Percentiles rank a stretch among this genome's conserved stretches.
These are phyloP conservation scores for Exsudoporus frostii DNA, from an alignment of 768 basidiomycete genomes.

Conservation along the genomic window DNA sequence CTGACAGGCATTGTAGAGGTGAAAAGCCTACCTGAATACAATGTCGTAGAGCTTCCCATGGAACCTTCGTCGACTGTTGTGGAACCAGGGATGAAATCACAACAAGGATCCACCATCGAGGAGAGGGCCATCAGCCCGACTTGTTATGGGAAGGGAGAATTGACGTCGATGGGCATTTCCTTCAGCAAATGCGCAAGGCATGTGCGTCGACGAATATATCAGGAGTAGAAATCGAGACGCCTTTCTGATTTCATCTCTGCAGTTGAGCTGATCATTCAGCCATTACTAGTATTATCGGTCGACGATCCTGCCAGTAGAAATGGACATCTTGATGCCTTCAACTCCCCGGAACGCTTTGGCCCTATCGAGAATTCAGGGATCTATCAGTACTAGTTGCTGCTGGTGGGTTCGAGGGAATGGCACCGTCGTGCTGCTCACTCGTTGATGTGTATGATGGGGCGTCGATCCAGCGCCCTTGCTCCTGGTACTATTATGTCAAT, in stretches of 20 bases:
- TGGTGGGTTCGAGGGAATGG: too few species aligned
- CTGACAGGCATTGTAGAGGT: not conserved
- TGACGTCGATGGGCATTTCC: not conserved
- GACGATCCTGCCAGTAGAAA: not conserved
- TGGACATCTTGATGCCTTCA: too few species aligned
- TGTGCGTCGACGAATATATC: not conserved
- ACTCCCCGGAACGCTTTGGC: too few species aligned
- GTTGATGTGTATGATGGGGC: too few species aligned
- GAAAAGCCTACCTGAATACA: not conserved
- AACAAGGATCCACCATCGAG: not conserved
- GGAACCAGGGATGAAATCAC: not conserved
- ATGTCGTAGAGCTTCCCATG: not conserved
- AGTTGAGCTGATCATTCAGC: not conserved
- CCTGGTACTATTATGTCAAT: too few species aligned
- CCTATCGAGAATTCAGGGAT: too few species aligned
- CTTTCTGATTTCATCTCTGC: not conserved
- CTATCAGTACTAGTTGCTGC: too few species aligned
- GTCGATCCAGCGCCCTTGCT: too few species aligned
- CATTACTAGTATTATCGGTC: not conserved
- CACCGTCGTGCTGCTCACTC: too few species aligned
- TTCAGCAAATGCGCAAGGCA: not conserved
- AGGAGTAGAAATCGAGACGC: not conserved
- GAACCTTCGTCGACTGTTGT: not conserved
- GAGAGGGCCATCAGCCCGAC: not conserved
- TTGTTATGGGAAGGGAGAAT: not conserved